Conservation (phyloP, 2,329 filamentous ascomycete species). For the Colletotrichum musicola region DNA sequence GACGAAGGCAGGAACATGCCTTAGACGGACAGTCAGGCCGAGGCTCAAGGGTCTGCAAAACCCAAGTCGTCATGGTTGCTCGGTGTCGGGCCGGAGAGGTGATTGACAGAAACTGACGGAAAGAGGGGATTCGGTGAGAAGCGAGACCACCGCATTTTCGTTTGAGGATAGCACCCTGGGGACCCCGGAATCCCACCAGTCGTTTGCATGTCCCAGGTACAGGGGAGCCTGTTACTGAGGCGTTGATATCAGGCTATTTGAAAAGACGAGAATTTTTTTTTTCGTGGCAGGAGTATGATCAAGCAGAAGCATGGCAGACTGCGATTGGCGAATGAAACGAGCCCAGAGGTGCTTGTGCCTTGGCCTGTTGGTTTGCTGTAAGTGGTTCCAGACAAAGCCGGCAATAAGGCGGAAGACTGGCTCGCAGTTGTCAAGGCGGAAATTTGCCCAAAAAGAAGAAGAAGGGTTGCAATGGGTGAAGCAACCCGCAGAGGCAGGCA, state of each 20-base stretch:
- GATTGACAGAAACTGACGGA: constrained; percentile 7
- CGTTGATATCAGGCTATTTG: constrained; percentile 33
- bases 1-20: background rate
- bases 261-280: constrained; percentile 3
- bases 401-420: constrained; percentile 15
- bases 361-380: constrained; percentile 12
- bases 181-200: constrained; percentile 36
- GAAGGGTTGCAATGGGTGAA: background rate
- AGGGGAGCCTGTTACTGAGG: constrained; percentile 18
- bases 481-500: too few relatives aligned
- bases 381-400: background rate
- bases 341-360: background rate
- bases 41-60: background rate
- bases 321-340: constrained; percentile 14
- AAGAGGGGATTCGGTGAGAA: constrained; percentile 3
- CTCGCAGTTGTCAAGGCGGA: constrained; percentile 3
- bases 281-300: background rate
- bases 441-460: background rate
- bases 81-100: constrained; percentile 8
- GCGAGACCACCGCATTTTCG: constrained; percentile 16
- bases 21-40: constrained; percentile 2
- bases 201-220: constrained; percentile 15
- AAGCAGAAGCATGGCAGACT: background rate
- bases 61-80: background rate
- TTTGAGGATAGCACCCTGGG: constrained; percentile 30